A percentile compares a stretch with the other conserved stretches of the same genome.
These are phyloP conservation scores for Colletotrichum sp. DNA, from an alignment of 2,329 filamentous ascomycete genomes.

Conservation along the genomic window DNA sequence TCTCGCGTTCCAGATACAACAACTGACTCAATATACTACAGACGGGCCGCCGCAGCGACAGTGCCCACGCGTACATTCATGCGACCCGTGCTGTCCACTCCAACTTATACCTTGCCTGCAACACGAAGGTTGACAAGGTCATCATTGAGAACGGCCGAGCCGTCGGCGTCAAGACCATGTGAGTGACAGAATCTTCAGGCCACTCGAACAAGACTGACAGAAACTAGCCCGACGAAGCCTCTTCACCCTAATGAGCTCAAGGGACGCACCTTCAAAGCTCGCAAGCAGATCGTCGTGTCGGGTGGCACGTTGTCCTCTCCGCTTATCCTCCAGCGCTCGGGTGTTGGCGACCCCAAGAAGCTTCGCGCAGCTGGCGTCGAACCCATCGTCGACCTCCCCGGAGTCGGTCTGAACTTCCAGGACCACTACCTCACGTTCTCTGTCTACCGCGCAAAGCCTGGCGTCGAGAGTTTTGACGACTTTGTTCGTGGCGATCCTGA, in stretches of 20 bases:
- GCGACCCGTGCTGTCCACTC: conserved; percentile 72
- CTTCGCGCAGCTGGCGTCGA: conserved; percentile 71
- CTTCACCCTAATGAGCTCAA: conserved; percentile 60
- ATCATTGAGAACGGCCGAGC: conserved; percentile 75
- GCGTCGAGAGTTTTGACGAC: conserved; percentile 80
- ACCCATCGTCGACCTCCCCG: conserved; percentile 72
- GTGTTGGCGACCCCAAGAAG: conserved; percentile 74
- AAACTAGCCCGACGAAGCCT: conserved; percentile 63
- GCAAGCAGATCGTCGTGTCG: conserved; percentile 77
- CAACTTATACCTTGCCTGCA: conserved; percentile 75
- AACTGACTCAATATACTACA: conserved; percentile 29
- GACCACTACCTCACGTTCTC: conserved; percentile 78
- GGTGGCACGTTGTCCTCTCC: conserved; percentile 77
- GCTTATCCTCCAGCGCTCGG: conserved; percentile 76
- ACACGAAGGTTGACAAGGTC: conserved; percentile 80
- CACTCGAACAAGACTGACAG: not conserved
- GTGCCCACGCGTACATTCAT: conserved; percentile 80
- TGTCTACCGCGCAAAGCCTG: conserved; percentile 74
- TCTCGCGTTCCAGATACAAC: not conserved
- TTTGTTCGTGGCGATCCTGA: conserved; percentile 77
- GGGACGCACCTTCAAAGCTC: conserved; percentile 64
- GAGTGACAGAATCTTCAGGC: conserved; percentile 20
- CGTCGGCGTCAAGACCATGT: conserved; percentile 73
- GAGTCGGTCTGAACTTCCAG: conserved; percentile 79
- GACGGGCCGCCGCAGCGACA: conserved; percentile 76